phyloP scores from a whole-genome alignment of 2,329 filamentous ascomycete genomes.

The Colletotrichum musicola region DNA sequence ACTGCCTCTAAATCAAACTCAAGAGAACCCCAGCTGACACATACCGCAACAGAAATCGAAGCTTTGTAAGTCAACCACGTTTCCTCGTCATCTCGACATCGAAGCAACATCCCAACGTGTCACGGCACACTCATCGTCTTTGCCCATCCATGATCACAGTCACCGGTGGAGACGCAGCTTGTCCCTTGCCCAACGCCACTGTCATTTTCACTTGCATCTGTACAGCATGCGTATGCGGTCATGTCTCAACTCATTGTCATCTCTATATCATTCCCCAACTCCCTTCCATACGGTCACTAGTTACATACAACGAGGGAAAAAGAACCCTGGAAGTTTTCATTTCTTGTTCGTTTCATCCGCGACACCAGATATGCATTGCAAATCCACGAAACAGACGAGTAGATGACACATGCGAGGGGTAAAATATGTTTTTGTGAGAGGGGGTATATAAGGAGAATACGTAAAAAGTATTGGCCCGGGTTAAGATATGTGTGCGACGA shows the following conservation, averaged over 20 bases:
- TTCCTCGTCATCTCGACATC: not conserved
- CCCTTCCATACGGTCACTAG: too few species aligned
- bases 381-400: too few species aligned
- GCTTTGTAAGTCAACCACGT: conserved; percentile 76
- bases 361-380: not conserved
- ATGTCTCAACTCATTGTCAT: too few species aligned
- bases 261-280: too few species aligned
- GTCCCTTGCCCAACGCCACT: not conserved
- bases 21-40: not conserved
- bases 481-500: too few species aligned
- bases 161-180: too few species aligned
- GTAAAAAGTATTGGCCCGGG: not conserved
- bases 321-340: too few species aligned
- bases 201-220: not conserved
- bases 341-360: not conserved
- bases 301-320: too few species aligned
- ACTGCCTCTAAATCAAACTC: not conserved
- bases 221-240: too few species aligned
- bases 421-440: not conserved
- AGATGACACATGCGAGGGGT: too few species aligned
- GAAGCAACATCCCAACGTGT: not conserved
- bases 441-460: not conserved
- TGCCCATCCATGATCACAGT: not conserved
- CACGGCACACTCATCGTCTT: not conserved
- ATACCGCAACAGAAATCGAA: conserved; percentile 78